Evolutionary conservation across 176 grass and related monocot species (phyloP).

Genomic region (Lolium rigidum): DNA sequence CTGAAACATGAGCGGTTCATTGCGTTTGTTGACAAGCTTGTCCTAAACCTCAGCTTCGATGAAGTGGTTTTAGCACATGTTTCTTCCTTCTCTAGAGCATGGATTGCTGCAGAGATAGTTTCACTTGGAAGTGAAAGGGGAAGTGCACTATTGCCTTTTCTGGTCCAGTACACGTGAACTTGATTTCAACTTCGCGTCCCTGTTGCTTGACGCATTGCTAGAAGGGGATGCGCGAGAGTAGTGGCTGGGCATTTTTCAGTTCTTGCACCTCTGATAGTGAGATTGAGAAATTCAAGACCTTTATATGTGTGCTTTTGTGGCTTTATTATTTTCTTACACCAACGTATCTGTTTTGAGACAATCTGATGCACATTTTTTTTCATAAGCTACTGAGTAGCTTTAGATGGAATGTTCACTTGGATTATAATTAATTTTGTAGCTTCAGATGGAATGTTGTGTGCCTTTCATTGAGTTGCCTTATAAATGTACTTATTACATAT

Average conservation of each 20-base stretch:
- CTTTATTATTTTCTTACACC: conserved; percentile 59
- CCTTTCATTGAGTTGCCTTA: too few species aligned
- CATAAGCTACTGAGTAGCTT: conserved; percentile 49
- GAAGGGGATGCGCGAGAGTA: conserved; percentile 52
- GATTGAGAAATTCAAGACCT: too few species aligned
- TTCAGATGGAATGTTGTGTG: too few species aligned
- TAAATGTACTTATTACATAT: too few species aligned
- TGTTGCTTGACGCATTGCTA: conserved; percentile 71
- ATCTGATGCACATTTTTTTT: conserved; percentile 64
- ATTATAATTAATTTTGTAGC: too few species aligned
- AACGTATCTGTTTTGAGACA: conserved; percentile 57
- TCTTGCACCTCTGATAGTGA: conserved; percentile 53
- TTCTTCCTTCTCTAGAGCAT: conserved; percentile 60
- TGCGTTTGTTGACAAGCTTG: conserved; percentile 77
- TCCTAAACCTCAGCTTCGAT: conserved; percentile 70
- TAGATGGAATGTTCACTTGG: too few species aligned
- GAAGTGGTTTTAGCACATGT: conserved; percentile 64
- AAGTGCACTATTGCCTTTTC: conserved; percentile 55
- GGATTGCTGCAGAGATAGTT: conserved; percentile 88
- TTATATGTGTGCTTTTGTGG: not conserved
- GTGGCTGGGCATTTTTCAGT: conserved; percentile 74
- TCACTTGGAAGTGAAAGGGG: conserved; percentile 78
- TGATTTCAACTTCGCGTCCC: conserved; percentile 41
- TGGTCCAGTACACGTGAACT: conserved; percentile 65
- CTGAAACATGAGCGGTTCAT: conserved; percentile 61